Evolutionary conservation across 192 early-diverging fungal genomes (phyloP), one percentile per base, ranked within the genome.

Genomic region (Podila verticillata): DNA sequence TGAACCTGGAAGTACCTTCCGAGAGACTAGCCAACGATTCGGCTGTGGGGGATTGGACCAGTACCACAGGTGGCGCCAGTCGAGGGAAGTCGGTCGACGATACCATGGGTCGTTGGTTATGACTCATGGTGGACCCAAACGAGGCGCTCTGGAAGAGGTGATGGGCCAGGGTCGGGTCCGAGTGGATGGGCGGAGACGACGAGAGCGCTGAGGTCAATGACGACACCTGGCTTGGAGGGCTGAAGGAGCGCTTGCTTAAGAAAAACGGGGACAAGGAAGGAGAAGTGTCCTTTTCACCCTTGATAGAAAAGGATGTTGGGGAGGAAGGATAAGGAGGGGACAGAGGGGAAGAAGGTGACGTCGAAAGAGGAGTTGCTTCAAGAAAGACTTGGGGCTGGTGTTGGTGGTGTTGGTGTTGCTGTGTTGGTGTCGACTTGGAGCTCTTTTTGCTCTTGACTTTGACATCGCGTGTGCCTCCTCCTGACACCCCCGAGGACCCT

Each of bases 231-330:
- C 44, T 70, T 3, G 65, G 65, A 28, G 70, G 77, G 44, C 70
- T 80, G 49, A 80, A 72, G 4, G 69, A 79, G 32, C 69, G 69
- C 31, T 66, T 79, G 51, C 39, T 72, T 17, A 63, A 24, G 54
- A 72, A 68, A 48, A 79, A 72, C 26, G 75, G 75, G n/a, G 77
- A 80, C 4, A 68, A 60, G 10, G 70, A 80, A 3, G 70, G 65
- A 2, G 77, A 80, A 3, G 61, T 80, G 32, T 80, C 77, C 56
- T 34, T 49, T 9, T 80, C 77, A 17, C 31, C 30, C 29, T 80
- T 60, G 34, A 12, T 28, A 19, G 34, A 54, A 48, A n/a, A 57
- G 15, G 47, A 65, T 32, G 64, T 48, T 6, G 26, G 34, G 9
- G 48, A 78, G 12, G 62, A 36, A 15, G 77, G 30, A 26, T 54